These are phyloP conservation scores for Thraustochytrium striatum DNA, from an alignment of 352 stramenopile genomes.

Conservation along the genomic window DNA sequence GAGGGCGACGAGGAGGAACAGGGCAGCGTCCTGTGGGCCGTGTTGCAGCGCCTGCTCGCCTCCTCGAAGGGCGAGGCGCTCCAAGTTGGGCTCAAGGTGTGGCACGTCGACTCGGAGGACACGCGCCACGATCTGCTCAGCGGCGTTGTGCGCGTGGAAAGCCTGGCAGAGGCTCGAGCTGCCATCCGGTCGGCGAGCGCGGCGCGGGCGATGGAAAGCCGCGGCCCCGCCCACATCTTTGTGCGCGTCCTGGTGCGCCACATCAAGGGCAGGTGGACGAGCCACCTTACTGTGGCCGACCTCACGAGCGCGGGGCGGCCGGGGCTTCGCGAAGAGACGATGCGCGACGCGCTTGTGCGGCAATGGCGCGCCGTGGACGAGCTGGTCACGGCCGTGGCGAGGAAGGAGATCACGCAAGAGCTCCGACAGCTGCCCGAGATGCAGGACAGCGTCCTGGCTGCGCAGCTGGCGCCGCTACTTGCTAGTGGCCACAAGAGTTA, in stretches of 20 bases:
- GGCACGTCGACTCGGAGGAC: background rate
- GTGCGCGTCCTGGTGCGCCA: background rate
- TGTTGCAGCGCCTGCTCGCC: background rate
- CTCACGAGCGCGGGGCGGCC: background rate
- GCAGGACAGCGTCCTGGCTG: background rate
- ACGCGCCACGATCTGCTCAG: background rate
- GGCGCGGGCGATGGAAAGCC: background rate
- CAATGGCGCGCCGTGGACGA: background rate
- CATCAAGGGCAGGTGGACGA: background rate
- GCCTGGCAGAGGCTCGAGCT: background rate
- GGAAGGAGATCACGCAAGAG: background rate
- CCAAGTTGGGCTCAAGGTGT: background rate
- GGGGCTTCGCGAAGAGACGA: background rate
- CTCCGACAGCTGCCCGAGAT: background rate
- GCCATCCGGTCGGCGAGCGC: background rate
- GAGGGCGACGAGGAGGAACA: background rate
- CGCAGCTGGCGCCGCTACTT: background rate
- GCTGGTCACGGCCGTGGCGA: background rate
- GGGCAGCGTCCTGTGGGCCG: background rate
- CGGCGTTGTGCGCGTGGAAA: background rate
- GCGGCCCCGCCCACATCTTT: slow-evolving; percentile 2
- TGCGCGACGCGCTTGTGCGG: background rate
- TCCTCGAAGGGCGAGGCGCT: too few relatives aligned
- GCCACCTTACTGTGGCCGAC: background rate
- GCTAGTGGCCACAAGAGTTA: slow-evolving; percentile 3